phyloP scores from a whole-genome alignment of 192 early-diverging fungal genomes.

The Podochytrium sp. region DNA sequence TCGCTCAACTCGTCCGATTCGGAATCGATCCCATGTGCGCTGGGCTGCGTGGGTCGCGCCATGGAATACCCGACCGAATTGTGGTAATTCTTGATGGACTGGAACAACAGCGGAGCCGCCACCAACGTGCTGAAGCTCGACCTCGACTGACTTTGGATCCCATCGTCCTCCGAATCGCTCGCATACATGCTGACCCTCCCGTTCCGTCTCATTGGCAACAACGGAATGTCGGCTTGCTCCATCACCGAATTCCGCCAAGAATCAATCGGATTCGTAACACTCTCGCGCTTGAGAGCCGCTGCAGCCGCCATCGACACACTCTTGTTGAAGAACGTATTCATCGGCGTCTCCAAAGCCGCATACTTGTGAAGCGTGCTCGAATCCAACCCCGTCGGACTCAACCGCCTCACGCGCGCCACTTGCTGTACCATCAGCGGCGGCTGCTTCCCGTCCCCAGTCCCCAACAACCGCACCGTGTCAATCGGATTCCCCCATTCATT shows the following conservation, averaged over 20 bases:
- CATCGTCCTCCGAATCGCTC: neutral
- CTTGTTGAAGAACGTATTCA: neutral
- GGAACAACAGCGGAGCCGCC: neutral
- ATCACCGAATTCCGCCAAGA: neutral
- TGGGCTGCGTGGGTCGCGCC: neutral
- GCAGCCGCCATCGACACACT: no score
- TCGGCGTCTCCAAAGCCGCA: neutral
- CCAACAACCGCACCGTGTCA: neutral
- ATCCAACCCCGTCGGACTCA: neutral
- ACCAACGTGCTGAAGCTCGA: neutral
- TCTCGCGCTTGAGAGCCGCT: no score
- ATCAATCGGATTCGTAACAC: neutral
- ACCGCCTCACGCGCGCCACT: neutral
- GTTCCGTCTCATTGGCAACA: neutral
- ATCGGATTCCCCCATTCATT: neutral
- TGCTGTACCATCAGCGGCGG: neutral
- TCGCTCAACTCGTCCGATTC: neutral
- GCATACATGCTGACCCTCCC: neutral
- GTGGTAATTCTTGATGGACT: conserved; percentile 4
- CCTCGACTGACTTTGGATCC: neutral
- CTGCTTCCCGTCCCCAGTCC: neutral
- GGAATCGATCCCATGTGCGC: neutral
- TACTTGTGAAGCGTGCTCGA: neutral
- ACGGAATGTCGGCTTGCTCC: neutral
- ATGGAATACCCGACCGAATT: neutral